A percentile compares a stretch with the other conserved stretches of the same genome.
phyloP scores from a whole-genome alignment of 2,329 filamentous ascomycete species.

The Tolypocladium album region DNA sequence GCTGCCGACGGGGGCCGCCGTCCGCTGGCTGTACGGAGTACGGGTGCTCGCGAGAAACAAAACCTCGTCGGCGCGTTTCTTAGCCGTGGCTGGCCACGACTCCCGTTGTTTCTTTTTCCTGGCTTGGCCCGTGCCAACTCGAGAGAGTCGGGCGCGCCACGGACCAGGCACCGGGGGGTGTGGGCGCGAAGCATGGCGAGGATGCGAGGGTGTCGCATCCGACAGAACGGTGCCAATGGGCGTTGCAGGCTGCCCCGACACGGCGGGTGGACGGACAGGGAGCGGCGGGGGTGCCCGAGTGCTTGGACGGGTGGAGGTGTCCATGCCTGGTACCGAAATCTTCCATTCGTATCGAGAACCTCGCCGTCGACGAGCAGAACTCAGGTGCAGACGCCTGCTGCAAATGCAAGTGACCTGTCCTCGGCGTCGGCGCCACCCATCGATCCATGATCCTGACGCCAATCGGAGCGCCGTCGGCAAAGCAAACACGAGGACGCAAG shows the following conservation, averaged over 20 bases:
- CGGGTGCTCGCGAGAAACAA: too few relatives aligned
- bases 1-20: too few relatives aligned
- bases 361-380: background rate
- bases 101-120: background rate
- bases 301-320: background rate
- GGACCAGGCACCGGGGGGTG: background rate
- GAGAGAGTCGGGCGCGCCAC: background rate
- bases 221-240: constrained; percentile 9
- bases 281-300: background rate
- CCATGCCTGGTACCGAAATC: background rate
- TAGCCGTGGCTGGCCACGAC: background rate
- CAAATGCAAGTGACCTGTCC: background rate
- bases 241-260: constrained; percentile 4
- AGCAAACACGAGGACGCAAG: background rate
- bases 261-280: background rate
- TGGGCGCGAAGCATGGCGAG: background rate
- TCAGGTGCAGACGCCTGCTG: background rate
- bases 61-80: background rate
- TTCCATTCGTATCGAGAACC: background rate
- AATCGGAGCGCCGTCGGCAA: background rate
- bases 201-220: constrained; percentile 3
- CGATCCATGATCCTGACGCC: background rate
- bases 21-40: too few relatives aligned
- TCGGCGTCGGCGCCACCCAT: background rate
- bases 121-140: background rate